Base-by-base conservation (phyloP, 495 filamentous ascomycete genomes). In the Talaromyces wortmannii region DNA sequence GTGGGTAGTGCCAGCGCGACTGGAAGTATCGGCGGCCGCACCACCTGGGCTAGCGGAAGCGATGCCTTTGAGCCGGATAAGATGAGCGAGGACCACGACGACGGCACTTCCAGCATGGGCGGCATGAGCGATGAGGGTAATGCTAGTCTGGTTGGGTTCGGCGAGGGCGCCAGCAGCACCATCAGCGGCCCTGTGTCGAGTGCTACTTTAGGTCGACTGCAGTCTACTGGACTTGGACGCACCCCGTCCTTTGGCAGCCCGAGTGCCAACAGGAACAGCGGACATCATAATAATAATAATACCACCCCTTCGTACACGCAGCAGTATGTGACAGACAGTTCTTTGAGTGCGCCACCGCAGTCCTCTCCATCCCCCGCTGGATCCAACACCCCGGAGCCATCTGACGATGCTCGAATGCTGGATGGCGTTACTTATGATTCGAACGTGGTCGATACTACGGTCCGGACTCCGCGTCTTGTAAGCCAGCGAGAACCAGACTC, bases 1-100 rank as follows among this genome's bases (percentile, higher is more conserved):
- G 91, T 96, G 17, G 91, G 91, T 40, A 86, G 83, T 49, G 91
- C 91, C 17, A 90, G 86, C 55, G 86, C 86, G 7, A 89, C 86
- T 0, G 90, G 85, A 29, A 87, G 82, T 60, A 71, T 86, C 31
- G 87, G 87, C 50, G 89, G 83, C 13, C 76, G 84, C 15, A 90
- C 87, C 2, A 88, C 87, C n/a, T 88, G 85, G 85, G 83, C 84
- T 11, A 82, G 77, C 54, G 77, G 83, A 29, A 85, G 83, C 64
- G 82, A 86, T 55, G 75, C 70, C 4, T 82, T 81, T 32, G 82
- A 85, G 29, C 76, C 70, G 4, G 87, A 88, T 63, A 79, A 84
- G 63, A 86, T 88, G 84, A 88, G 85, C 66, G 85, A 87, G 57
- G 82, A 81, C 54, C 83, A 78, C 31, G 81, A 87, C 8, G 83